Percentiles rank a stretch among this genome's conserved stretches.
Evolutionary conservation across 2,329 filamentous ascomycete genomes (phyloP).

Genomic region (Aphanoascus verrucosus): DNA sequence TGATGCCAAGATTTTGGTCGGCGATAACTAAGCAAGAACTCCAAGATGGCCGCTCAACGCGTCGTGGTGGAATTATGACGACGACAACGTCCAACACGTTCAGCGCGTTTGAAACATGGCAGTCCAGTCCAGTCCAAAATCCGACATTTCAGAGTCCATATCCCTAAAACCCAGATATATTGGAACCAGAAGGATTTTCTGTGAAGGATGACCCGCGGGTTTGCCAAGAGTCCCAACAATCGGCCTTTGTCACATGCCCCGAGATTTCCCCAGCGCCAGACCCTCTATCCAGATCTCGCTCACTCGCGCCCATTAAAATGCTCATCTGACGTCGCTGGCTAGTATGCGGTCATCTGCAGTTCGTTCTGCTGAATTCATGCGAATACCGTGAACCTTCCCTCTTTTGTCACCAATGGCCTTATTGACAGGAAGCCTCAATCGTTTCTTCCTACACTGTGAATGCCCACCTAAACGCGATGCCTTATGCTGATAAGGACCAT

Average conservation of each 20-base stretch:
- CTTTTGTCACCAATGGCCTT: constrained; percentile 1
- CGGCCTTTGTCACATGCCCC: not conserved
- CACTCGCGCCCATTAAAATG: not conserved
- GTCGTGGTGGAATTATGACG: no score
- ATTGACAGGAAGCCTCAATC: not conserved
- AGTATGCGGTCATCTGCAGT: not conserved
- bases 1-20: no score
- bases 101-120: no score
- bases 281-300: not conserved
- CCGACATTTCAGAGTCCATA: no score
- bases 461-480: not conserved
- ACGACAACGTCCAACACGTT: no score
- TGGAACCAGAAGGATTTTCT: no score
- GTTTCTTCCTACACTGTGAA: not conserved
- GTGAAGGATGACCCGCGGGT: not conserved
- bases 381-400: not conserved
- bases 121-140: no score
- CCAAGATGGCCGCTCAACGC: no score
- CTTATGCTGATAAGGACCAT: not conserved
- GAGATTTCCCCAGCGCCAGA: not conserved
- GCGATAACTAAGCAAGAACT: no score
- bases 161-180: no score
- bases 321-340: constrained; percentile 1
- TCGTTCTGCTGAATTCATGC: no score
- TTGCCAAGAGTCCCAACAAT: not conserved